These are phyloP conservation scores for Hypoxylon sp. DNA, from an alignment of 2,329 filamentous ascomycete genomes.

Conservation along the genomic window DNA sequence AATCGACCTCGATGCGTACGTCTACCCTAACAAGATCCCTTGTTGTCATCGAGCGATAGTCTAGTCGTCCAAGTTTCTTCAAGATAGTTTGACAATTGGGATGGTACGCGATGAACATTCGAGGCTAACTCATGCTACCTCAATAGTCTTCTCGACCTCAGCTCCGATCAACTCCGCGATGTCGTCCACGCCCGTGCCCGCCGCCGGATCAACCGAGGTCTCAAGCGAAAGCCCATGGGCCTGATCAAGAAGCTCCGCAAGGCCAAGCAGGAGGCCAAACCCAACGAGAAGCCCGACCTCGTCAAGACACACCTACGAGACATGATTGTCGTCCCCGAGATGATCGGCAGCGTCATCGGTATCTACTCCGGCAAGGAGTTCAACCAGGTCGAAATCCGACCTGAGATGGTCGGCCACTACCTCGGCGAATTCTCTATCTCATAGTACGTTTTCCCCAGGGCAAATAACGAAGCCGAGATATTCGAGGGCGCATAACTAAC, in stretches of 20 bases:
- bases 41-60: constrained; percentile 4
- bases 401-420: constrained; percentile 99
- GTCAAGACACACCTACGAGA: constrained; percentile 99
- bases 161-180: constrained; percentile 98
- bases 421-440: constrained; percentile 99
- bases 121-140: constrained; percentile 40
- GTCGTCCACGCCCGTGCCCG: constrained; percentile 99
- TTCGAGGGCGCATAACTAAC: constrained; percentile 62
- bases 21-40: constrained; percentile 11
- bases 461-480: neutral
- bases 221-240: constrained; percentile 99
- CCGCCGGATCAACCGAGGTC: constrained; percentile 98
- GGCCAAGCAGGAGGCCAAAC: constrained; percentile 98
- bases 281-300: constrained; percentile 99
- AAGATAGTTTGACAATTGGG: neutral
- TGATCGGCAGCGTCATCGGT: constrained; percentile 98
- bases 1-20: constrained; percentile 99
- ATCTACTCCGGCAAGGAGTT: constrained; percentile 99
- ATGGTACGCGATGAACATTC: constrained; percentile 6
- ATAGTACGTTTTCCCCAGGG: constrained; percentile 80
- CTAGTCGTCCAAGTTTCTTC: constrained; percentile 2
- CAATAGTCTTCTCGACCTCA: constrained; percentile 94
- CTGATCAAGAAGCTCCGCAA: constrained; percentile 99
- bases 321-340: constrained; percentile 99
- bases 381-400: constrained; percentile 99